Conservation (phyloP, 2,329 filamentous ascomycete species). For the Xylariaceae sp. region DNA sequence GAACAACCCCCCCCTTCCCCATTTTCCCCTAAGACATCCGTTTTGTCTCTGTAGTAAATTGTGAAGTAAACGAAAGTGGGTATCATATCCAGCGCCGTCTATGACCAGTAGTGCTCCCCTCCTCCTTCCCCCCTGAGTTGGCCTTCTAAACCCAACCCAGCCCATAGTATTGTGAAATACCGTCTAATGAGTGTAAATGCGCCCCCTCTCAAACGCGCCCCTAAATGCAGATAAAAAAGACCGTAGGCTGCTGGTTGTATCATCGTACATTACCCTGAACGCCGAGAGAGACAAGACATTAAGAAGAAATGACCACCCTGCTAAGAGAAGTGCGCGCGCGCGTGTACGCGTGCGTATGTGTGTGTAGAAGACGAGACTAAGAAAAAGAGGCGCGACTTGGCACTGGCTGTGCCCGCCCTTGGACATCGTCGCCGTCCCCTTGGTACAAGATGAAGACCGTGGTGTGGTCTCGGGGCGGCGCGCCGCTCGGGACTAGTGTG, state of each 20-base stretch:
- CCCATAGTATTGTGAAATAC: too few species aligned
- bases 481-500: constrained; percentile 1
- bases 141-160: too few species aligned
- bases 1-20: not conserved
- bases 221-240: too few species aligned
- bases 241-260: too few species aligned
- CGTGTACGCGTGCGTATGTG: not conserved
- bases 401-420: constrained; percentile 2
- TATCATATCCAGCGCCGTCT: constrained; percentile 9
- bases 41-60: not conserved
- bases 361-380: not conserved
- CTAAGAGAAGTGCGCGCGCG: too few species aligned
- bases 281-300: too few species aligned
- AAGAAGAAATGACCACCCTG: not conserved
- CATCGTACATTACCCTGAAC: too few species aligned
- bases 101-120: too few species aligned
- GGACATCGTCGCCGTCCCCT: constrained; percentile 9
- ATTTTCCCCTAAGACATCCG: not conserved
- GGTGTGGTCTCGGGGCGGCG: constrained; percentile 18
- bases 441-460: constrained; percentile 31
- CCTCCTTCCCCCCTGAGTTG: too few species aligned
- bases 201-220: too few species aligned
- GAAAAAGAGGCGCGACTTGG: constrained; percentile 4
- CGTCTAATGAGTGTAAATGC: too few species aligned
- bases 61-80: constrained; percentile 17